Evolutionary conservation across 805 yeast species (phyloP).

Genomic region (Hermanozyma aechmeae): DNA sequence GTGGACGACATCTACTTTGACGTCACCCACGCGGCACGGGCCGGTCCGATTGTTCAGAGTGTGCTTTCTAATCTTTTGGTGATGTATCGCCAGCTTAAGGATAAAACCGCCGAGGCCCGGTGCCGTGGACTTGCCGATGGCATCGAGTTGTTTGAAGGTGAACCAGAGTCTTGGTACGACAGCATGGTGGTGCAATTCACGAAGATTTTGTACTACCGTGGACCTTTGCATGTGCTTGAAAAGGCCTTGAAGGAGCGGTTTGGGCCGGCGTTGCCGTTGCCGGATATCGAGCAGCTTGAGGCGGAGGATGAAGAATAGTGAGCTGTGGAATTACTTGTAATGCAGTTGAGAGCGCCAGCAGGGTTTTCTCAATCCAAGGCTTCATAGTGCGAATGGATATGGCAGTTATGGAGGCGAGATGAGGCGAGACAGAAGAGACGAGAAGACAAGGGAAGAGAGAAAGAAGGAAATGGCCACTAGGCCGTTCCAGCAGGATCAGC

Average conservation of each 20-base stretch:
- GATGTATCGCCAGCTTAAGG: slow-evolving; percentile 22
- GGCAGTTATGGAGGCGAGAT: no score
- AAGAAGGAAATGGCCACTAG: no score
- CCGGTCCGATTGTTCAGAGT: slow-evolving; percentile 17
- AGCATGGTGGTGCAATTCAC: slow-evolving; percentile 22
- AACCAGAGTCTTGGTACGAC: slow-evolving; percentile 24
- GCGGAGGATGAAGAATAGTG: slow-evolving; percentile 27
- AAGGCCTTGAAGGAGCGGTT: slow-evolving; percentile 30
- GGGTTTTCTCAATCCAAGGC: no score
- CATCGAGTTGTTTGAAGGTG: slow-evolving; percentile 17
- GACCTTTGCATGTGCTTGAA: slow-evolving; percentile 34
- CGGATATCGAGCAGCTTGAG: slow-evolving; percentile 32
- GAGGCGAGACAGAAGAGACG: no score
- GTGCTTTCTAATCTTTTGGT: slow-evolving; percentile 22
- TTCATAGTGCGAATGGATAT: no score
- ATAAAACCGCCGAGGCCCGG: slow-evolving; percentile 15
- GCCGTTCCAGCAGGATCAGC: no score
- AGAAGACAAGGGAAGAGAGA: no score
- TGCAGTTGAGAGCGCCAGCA: no score
- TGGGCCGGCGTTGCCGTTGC: slow-evolving; percentile 23
- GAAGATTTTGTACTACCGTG: slow-evolving; percentile 28
- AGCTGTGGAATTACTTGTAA: no score
- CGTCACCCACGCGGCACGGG: slow-evolving; percentile 16
- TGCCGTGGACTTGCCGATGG: slow-evolving; percentile 18
- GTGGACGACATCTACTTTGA: slow-evolving; percentile 25